These are phyloP conservation scores for Aristolochia contorta DNA, from an alignment of 164 flowering plant genomes.

Conservation along the genomic window DNA sequence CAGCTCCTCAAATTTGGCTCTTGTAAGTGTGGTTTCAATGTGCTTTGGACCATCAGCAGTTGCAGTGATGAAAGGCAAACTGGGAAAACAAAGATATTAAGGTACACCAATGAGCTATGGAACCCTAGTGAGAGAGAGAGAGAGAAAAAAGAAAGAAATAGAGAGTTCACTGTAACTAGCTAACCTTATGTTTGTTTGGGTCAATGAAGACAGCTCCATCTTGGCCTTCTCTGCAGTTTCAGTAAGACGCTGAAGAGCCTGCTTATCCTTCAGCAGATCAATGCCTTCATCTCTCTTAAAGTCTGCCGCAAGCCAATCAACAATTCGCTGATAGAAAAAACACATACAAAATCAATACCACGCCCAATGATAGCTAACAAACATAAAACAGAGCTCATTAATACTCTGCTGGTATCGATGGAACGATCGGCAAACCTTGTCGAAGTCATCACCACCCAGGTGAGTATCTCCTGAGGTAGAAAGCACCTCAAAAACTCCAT, in stretches of 20 bases:
- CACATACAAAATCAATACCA: neutral
- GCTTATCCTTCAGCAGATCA: conserved; percentile 14
- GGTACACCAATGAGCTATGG: neutral
- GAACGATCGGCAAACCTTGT: conserved; percentile 45
- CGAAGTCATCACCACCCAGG: conserved; percentile 85
- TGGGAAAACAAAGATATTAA: conserved; percentile 14
- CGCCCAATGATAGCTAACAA: too few species aligned
- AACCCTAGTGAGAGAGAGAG: neutral
- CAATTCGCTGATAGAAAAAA: conserved; percentile 9
- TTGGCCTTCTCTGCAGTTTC: conserved; percentile 72
- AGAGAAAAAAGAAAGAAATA: neutral
- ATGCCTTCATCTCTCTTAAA: conserved; percentile 15
- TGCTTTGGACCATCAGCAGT: conserved; percentile 85
- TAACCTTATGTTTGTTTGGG: conserved; percentile 58
- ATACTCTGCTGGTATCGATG: neutral
- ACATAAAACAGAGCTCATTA: neutral
- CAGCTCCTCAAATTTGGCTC: conserved; percentile 83
- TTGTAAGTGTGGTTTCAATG: conserved; percentile 74
- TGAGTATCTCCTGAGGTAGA: conserved; percentile 82
- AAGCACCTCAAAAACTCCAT: conserved; percentile 85
- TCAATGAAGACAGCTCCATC: conserved; percentile 61
- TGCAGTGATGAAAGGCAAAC: conserved; percentile 80
- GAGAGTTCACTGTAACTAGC: neutral
- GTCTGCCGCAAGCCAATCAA: conserved; percentile 12
- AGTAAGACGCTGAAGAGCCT: conserved; percentile 50